Evolutionary conservation across 2,329 filamentous ascomycete genomes (phyloP).

Genomic region (Grosmannia huntii): DNA sequence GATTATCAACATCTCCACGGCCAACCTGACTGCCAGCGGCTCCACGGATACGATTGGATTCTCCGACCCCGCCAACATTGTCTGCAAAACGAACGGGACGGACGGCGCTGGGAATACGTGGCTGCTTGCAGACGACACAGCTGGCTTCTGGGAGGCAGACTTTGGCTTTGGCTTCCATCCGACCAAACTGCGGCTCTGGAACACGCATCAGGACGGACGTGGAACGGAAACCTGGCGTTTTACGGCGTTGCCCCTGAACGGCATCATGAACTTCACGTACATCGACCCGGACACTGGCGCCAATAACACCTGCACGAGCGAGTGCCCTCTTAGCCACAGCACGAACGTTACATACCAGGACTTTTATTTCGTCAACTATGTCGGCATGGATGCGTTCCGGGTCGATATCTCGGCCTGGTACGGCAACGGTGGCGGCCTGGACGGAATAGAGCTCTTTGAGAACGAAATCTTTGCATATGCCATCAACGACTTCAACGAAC

Average conservation of each 20-base stretch:
- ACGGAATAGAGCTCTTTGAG: conserved; percentile 77
- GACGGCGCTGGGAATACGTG: conserved; percentile 68
- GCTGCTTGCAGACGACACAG: conserved; percentile 60
- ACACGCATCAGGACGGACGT: conserved; percentile 70
- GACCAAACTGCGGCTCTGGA: conserved; percentile 76
- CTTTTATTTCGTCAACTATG: conserved; percentile 75
- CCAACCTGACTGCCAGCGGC: conserved; percentile 55
- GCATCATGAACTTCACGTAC: conserved; percentile 94
- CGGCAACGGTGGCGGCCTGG: conserved; percentile 69
- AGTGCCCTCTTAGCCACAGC: conserved; percentile 72
- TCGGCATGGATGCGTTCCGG: conserved; percentile 80
- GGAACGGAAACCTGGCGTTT: conserved; percentile 84
- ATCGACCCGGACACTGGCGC: conserved; percentile 59
- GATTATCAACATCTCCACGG: conserved; percentile 71
- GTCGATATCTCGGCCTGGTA: conserved; percentile 83
- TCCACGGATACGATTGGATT: conserved; percentile 52
- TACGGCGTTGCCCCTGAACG: conserved; percentile 71
- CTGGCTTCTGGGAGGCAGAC: conserved; percentile 72
- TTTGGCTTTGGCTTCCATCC: conserved; percentile 80
- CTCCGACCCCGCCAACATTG: conserved; percentile 63
- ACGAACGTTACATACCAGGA: conserved; percentile 61
- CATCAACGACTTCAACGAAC: conserved; percentile 78
- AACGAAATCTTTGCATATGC: conserved; percentile 80
- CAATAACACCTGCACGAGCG: conserved; percentile 61
- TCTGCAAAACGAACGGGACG: conserved; percentile 61